Conservation (phyloP, 2,329 filamentous ascomycete genomes). For the Ascochyta rabiei region DNA sequence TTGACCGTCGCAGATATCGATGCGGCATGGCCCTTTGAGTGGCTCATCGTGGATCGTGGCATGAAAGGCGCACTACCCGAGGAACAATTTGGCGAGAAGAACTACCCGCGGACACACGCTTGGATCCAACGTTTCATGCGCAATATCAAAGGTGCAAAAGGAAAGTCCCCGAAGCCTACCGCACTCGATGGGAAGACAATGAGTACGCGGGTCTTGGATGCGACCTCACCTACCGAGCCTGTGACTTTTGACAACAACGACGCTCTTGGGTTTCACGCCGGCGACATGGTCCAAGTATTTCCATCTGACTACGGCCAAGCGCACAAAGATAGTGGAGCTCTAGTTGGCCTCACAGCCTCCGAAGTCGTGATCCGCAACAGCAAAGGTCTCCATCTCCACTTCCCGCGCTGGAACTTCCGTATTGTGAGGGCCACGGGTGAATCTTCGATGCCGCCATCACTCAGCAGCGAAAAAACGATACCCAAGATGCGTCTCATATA, state of each 20-base stretch:
- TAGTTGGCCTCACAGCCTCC: constrained; percentile 36
- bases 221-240: constrained; percentile 51
- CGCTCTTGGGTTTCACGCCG: constrained; percentile 59
- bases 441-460: neutral
- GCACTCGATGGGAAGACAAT: constrained; percentile 30
- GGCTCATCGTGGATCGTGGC: constrained; percentile 56
- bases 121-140: constrained; percentile 69
- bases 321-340: constrained; percentile 35
- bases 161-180: constrained; percentile 50
- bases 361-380: constrained; percentile 39
- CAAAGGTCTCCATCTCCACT: constrained; percentile 42
- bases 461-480: constrained; percentile 2
- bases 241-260: constrained; percentile 58
- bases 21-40: constrained; percentile 71
- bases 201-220: constrained; percentile 55
- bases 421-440: constrained; percentile 22
- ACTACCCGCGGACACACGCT: constrained; percentile 66
- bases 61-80: constrained; percentile 61
- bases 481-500: constrained; percentile 41
- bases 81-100: constrained; percentile 58
- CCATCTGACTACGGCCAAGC: constrained; percentile 41
- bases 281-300: constrained; percentile 57
- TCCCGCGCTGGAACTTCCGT: constrained; percentile 49
- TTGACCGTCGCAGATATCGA: constrained; percentile 72
- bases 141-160: constrained; percentile 53